phyloP scores from a whole-genome alignment of 768 basidiomycete species.

The Pilatotrama ljubarskyi region DNA sequence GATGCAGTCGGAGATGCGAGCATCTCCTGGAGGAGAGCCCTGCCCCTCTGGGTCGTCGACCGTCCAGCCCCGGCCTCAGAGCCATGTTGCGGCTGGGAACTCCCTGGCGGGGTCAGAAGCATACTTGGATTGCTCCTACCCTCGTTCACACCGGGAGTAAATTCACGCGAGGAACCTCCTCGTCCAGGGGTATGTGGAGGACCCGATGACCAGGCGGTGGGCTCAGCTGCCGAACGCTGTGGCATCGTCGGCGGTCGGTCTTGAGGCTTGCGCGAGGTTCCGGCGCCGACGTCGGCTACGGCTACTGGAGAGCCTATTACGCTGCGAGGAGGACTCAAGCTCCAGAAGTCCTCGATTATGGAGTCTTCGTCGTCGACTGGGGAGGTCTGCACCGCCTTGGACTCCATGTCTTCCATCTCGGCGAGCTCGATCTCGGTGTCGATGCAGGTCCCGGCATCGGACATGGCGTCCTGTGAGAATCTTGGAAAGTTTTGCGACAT shows the following conservation, averaged over 20 bases:
- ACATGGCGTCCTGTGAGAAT: neutral
- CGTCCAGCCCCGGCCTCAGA: slow-evolving; percentile 8
- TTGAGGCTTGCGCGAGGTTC: neutral
- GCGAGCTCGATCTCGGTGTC: slow-evolving; percentile 11
- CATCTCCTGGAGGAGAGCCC: neutral
- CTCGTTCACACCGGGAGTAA: slow-evolving; percentile 17
- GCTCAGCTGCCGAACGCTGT: slow-evolving; percentile 5
- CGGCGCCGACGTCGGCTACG: slow-evolving; percentile 3
- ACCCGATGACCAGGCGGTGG: neutral
- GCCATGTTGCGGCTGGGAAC: slow-evolving; percentile 11
- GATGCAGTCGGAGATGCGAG: slow-evolving; percentile 7
- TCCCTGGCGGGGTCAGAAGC: slow-evolving; percentile 23
- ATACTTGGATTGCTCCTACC: slow-evolving; percentile 3
- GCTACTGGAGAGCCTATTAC: neutral
- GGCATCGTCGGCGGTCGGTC: neutral
- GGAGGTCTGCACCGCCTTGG: slow-evolving; percentile 14
- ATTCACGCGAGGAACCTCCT: neutral
- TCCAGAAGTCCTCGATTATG: slow-evolving; percentile 11
- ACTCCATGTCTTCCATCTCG: slow-evolving; percentile 15
- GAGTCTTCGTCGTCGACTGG: slow-evolving; percentile 10
- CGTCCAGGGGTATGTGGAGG: slow-evolving; percentile 14
- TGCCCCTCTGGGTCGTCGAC: neutral
- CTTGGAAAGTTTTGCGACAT: neutral
- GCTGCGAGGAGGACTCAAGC: neutral
- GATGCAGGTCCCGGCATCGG: slow-evolving; percentile 12